These are phyloP conservation scores for Pestalotiopsis sp. DNA, from an alignment of 2,329 filamentous ascomycete species.

Conservation along the genomic window DNA sequence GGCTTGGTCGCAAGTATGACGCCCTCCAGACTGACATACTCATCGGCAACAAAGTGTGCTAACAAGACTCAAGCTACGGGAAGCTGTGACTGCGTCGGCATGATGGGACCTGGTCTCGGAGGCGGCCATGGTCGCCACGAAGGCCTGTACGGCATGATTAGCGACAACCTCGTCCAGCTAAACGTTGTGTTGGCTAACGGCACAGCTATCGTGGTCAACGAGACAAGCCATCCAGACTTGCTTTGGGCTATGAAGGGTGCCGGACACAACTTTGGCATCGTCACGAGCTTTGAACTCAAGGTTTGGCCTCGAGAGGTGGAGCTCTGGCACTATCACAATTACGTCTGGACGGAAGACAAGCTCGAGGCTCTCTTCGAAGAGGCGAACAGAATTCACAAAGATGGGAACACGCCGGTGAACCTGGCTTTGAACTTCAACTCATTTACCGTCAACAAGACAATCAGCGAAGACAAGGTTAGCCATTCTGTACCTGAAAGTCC, in stretches of 20 bases:
- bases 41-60: not conserved
- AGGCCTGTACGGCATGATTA: slow-evolving; percentile 13
- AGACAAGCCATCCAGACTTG: slow-evolving; percentile 42
- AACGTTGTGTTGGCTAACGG: slow-evolving; percentile 42
- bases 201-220: slow-evolving; percentile 39
- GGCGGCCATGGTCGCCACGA: slow-evolving; percentile 16
- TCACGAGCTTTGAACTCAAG: slow-evolving; percentile 39
- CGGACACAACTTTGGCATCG: slow-evolving; percentile 46
- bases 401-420: not conserved
- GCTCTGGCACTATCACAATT: slow-evolving; percentile 28
- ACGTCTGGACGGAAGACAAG: slow-evolving; percentile 22
- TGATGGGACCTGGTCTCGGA: slow-evolving; percentile 11
- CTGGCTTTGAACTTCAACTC: not conserved
- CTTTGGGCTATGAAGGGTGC: slow-evolving; percentile 45
- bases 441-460: slow-evolving; percentile 10
- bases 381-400: slow-evolving; percentile 16
- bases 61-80: not conserved
- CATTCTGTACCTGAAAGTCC: not conserved
- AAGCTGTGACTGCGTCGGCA: not conserved
- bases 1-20: slow-evolving; percentile 17
- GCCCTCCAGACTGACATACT: not conserved
- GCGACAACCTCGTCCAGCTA: slow-evolving; percentile 12
- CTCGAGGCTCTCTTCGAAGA: slow-evolving; percentile 23
- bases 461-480: not conserved
- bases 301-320: slow-evolving; percentile 19